These are phyloP conservation scores for Salvia miltiorrhiza DNA, from an alignment of 257 asterid genomes.

Conservation along the genomic window DNA sequence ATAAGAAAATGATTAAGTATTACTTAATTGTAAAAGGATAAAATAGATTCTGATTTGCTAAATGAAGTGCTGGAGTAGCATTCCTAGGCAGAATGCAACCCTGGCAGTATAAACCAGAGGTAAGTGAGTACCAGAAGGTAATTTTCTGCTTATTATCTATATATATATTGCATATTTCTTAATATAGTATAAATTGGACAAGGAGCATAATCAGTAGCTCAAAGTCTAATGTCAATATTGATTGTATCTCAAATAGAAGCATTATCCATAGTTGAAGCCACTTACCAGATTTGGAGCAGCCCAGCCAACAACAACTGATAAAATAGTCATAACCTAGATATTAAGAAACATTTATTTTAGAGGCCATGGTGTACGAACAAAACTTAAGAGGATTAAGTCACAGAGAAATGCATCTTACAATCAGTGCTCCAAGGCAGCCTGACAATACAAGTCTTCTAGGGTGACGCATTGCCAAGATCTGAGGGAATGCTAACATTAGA, in stretches of 20 bases:
- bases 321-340: slow-evolving; percentile 85
- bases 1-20: not conserved
- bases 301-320: slow-evolving; percentile 96
- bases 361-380: slow-evolving; percentile 8
- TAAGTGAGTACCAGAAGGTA: not conserved
- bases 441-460: slow-evolving; percentile 88
- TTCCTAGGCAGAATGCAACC: not conserved
- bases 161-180: not conserved
- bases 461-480: slow-evolving; percentile 98
- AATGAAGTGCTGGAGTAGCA: not conserved
- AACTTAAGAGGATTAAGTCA: not conserved
- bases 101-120: not conserved
- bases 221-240: not conserved
- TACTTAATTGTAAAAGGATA: not conserved
- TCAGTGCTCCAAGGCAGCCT: slow-evolving; percentile 93
- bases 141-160: not conserved
- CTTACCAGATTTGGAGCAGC: slow-evolving; percentile 93
- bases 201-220: not conserved
- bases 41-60: not conserved
- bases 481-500: slow-evolving; percentile 19
- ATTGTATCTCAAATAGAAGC: not conserved
- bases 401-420: slow-evolving; percentile 48
- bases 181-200: not conserved
- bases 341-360: slow-evolving; percentile 11
- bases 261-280: slow-evolving; percentile 8